Evolutionary conservation across 2,329 filamentous ascomycete species (phyloP).

Genomic region (Aureobasidium sp.): DNA sequence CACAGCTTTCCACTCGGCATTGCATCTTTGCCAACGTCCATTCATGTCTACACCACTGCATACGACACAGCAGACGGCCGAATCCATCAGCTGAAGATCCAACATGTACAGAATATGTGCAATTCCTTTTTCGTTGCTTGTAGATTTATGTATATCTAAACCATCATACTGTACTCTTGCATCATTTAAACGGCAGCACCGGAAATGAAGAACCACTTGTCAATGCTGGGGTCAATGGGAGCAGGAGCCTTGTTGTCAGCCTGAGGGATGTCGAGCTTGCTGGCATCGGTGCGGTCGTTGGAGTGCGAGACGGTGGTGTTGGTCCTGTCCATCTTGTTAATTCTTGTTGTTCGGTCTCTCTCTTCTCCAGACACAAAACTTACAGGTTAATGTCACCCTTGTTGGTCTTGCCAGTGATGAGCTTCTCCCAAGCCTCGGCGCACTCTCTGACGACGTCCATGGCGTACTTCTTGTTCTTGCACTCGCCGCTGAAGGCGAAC

Average conservation of each 20-base stretch:
- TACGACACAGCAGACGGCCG: neutral
- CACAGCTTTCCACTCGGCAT: neutral
- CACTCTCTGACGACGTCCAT: constrained; percentile 94
- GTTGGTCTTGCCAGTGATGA: constrained; percentile 81
- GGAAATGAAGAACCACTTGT: constrained; percentile 99
- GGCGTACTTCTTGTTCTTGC: constrained; percentile 99
- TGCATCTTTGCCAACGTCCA: neutral
- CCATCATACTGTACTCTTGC: neutral
- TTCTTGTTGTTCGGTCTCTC: constrained; percentile 10
- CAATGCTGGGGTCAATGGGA: constrained; percentile 90
- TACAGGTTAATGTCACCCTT: constrained; percentile 74
- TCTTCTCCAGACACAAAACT: constrained; percentile 35
- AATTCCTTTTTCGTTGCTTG: constrained; percentile 8
- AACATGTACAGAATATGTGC: neutral
- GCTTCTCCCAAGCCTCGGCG: constrained; percentile 90
- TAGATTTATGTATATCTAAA: constrained; percentile 9
- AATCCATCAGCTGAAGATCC: neutral
- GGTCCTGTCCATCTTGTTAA: constrained; percentile 46
- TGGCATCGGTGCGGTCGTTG: constrained; percentile 57
- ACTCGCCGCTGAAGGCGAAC: constrained; percentile 99
- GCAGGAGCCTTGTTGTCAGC: constrained; percentile 74
- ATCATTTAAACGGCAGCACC: constrained; percentile 53
- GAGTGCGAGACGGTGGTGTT: constrained; percentile 73
- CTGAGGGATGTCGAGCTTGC: constrained; percentile 65
- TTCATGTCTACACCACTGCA: neutral